Base-by-base conservation (phyloP, 805 yeast species). In the Saccharomyces paradoxus region DNA sequence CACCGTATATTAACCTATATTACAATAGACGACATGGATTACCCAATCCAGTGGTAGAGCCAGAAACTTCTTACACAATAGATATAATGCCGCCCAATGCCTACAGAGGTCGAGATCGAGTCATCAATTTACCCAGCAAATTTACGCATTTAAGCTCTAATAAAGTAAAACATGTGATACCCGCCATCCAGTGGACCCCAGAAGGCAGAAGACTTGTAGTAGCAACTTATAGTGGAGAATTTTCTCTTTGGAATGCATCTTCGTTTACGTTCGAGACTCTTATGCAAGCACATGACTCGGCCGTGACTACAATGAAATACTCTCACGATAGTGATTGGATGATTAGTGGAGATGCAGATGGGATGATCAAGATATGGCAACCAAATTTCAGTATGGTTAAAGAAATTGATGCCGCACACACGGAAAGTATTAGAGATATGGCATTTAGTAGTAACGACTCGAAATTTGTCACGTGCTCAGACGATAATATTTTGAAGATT, bases 281-380 rank as follows among this genome's bases (percentile, higher is more conserved):
- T 59, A 94, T 91, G 95, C 99, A 94, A 74, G 98, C 98, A 1
- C 99, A 94, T 71, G 99, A 94, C 68, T 78, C 86, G 56, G 90
- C 97, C 0, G 86, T 94, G 41, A 78, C 90, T 32, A 77, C 92
- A 1, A 74, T 89, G 65, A 79, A 81, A 59, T 94, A 92, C 71
- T 84, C 94, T 5, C 95, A 89, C 68, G 84, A 86, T 56, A 97
- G 89, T 57, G 97, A 91, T 58, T 94, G 98, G 98, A 78, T 94
- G 56, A 74, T 94, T 26, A 85, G 95, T 65, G 97, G 96, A 41
- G 98, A 94, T 72, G 92, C 90, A 63, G 90, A 86, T 55, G 99
- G 99, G 27, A 76, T 78, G 5, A 80, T 94, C 63, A 94, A 94
- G 73, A 92, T 87, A 65, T 94, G 99, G 99, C 98, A 91, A 72